These are phyloP conservation scores for Piper betle DNA, from an alignment of 164 flowering plant species.

Conservation along the genomic window DNA sequence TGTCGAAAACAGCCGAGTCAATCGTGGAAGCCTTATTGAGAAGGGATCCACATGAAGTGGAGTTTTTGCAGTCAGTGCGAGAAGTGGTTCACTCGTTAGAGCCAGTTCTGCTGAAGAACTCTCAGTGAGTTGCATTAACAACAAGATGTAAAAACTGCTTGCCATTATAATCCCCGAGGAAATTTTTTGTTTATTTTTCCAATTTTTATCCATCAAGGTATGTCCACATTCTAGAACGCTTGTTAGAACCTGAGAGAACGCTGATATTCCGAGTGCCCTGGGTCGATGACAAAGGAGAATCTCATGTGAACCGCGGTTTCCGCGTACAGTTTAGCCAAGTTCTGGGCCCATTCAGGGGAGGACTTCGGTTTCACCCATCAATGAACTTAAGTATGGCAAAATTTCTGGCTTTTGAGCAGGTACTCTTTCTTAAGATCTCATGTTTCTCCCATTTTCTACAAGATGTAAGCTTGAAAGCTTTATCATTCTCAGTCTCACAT, in stretches of 20 bases:
- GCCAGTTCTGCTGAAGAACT: slow-evolving; percentile 86
- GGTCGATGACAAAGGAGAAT: slow-evolving; percentile 96
- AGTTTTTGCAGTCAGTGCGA: slow-evolving; percentile 88
- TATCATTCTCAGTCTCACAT: too few species aligned
- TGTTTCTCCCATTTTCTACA: too few species aligned
- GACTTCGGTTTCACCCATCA: slow-evolving; percentile 78
- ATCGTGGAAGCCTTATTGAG: slow-evolving; percentile 83
- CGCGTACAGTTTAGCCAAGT: slow-evolving; percentile 90
- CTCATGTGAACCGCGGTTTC: slow-evolving; percentile 86
- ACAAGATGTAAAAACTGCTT: too few species aligned
- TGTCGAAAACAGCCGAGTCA: slow-evolving; percentile 93
- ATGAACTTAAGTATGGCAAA: slow-evolving; percentile 89
- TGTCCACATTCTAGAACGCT: slow-evolving; percentile 84
- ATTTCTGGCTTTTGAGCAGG: slow-evolving; percentile 96
- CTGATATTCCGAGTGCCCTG: slow-evolving; percentile 93
- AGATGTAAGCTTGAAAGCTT: too few species aligned
- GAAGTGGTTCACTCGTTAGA: slow-evolving; percentile 89
- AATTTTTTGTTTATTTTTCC: too few species aligned
- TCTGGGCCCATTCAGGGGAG: slow-evolving; percentile 96
- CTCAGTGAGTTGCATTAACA: slow-evolving; percentile 50
- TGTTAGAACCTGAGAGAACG: slow-evolving; percentile 90
- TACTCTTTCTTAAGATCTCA: slow-evolving; percentile 9
- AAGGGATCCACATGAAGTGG: slow-evolving; percentile 95
- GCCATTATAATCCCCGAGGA: background rate
- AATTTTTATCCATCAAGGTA: slow-evolving; percentile 32